Conservation (phyloP, 805 yeast species). For the Wickerhamiella sorbophila region DNA sequence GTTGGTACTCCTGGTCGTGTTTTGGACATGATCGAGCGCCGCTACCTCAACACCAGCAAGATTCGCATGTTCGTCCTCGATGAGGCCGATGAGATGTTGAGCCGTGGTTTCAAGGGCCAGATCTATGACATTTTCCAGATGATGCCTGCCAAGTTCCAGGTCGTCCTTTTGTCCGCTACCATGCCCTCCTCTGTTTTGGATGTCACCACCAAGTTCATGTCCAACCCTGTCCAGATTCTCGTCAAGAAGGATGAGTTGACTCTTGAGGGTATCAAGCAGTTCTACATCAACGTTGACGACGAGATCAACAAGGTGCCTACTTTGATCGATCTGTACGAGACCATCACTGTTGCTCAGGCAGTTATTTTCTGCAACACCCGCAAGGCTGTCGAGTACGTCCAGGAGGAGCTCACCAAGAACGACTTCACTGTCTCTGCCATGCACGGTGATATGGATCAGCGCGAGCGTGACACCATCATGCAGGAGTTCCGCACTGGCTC, state of each 20-base stretch:
- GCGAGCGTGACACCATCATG: conserved; percentile 89
- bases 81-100: conserved; percentile 96
- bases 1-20: conserved; percentile 99
- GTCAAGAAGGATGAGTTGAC: conserved; percentile 94
- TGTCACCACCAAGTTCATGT: conserved; percentile 86
- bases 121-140: conserved; percentile 84
- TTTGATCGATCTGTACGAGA: conserved; percentile 86
- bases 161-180: conserved; percentile 89
- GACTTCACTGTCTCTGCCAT: conserved; percentile 87
- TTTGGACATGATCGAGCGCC: conserved; percentile 84
- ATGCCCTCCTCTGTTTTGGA: conserved; percentile 85
- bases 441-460: conserved; percentile 94
- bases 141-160: conserved; percentile 82
- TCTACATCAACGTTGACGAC: conserved; percentile 74
- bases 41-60: conserved; percentile 65
- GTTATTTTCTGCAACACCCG: conserved; percentile 96
- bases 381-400: conserved; percentile 81
- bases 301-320: conserved; percentile 95
- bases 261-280: conserved; percentile 90
- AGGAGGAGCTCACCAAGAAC: conserved; percentile 55
- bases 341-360: conserved; percentile 90
- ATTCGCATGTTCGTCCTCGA: conserved; percentile 90
- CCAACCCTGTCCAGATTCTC: conserved; percentile 82
- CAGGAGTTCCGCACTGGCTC: conserved; percentile 89
- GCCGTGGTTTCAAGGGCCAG: conserved; percentile 88